Evolutionary conservation across 2,329 filamentous ascomycete genomes (phyloP).

Genomic region (Penicillium sp.): DNA sequence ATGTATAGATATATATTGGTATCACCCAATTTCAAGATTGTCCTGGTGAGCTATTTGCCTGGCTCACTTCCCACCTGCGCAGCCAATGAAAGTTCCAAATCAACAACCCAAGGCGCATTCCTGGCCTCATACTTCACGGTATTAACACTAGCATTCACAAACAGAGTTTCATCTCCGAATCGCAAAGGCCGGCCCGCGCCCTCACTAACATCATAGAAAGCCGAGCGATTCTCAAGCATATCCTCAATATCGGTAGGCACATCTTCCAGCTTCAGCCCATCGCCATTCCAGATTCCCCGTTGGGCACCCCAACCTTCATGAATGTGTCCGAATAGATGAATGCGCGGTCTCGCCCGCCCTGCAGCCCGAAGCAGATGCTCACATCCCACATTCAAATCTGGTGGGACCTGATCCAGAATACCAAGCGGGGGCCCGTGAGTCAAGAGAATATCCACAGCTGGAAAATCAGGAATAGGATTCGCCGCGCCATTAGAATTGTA

Average conservation of each 20-base stretch:
- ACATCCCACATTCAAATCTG: slow-evolving; percentile 54
- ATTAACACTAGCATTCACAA: slow-evolving; percentile 63
- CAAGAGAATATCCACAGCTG: slow-evolving; percentile 57
- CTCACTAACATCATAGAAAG: slow-evolving; percentile 37
- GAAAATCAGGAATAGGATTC: slow-evolving; percentile 48
- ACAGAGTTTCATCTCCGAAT: slow-evolving; percentile 55
- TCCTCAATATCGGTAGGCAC: slow-evolving; percentile 29
- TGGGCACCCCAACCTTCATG: slow-evolving; percentile 57
- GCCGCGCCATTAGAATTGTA: slow-evolving; percentile 48
- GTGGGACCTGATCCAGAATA: slow-evolving; percentile 50
- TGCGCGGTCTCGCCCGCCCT: slow-evolving; percentile 50
- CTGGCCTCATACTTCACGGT: slow-evolving; percentile 49
- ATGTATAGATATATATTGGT: too few species aligned
- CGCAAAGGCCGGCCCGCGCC: slow-evolving; percentile 33
- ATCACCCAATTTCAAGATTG: too few species aligned
- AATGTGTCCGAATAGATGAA: slow-evolving; percentile 68
- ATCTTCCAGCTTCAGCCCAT: slow-evolving; percentile 18
- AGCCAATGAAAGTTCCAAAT: slow-evolving; percentile 50
- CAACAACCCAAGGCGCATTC: slow-evolving; percentile 60
- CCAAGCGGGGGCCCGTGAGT: slow-evolving; percentile 62
- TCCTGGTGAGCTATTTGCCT: too few species aligned
- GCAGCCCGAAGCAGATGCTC: slow-evolving; percentile 55
- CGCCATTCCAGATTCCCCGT: slow-evolving; percentile 30
- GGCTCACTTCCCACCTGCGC: neutral
- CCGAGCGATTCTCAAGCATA: slow-evolving; percentile 34